Conservation (phyloP, 805 yeast genomes). For the Candida glaebosa region DNA sequence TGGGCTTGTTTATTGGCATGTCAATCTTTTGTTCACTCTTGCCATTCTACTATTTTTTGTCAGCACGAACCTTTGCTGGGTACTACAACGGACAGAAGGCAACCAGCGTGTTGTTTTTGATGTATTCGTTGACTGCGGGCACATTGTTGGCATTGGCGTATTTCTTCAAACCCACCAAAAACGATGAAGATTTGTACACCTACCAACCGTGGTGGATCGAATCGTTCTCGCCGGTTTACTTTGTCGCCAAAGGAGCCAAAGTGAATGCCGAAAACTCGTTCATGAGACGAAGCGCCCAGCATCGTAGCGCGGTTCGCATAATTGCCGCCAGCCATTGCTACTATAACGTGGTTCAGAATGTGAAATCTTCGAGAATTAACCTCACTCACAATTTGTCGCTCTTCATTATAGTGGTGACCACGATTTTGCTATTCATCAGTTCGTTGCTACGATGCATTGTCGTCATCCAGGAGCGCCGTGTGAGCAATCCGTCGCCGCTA, state of each 20-base stretch:
- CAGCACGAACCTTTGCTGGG: conserved; percentile 41
- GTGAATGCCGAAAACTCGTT: conserved; percentile 43
- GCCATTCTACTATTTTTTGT: conserved; percentile 57
- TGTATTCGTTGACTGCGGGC: conserved; percentile 54
- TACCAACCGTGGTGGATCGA: conserved; percentile 82
- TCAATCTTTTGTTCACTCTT: conserved; percentile 61
- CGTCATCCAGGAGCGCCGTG: conserved; percentile 16
- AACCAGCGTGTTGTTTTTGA: conserved; percentile 26
- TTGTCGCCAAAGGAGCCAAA: conserved; percentile 50
- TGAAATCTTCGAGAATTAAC: conserved; percentile 30
- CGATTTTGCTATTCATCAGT: conserved; percentile 46
- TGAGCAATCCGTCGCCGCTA: conserved; percentile 12
- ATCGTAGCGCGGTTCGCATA: conserved; percentile 47
- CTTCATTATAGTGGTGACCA: conserved; percentile 41
- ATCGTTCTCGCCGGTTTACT: conserved; percentile 56
- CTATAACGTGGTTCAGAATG: conserved; percentile 28
- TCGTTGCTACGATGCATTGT: conserved; percentile 39
- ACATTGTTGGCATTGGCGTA: conserved; percentile 49
- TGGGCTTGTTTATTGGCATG: conserved; percentile 59
- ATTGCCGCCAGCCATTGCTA: conserved; percentile 50
- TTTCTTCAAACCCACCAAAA: conserved; percentile 50
- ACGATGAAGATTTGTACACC: conserved; percentile 49
- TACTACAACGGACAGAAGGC: conserved; percentile 55
- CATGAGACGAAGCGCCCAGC: conserved; percentile 40
- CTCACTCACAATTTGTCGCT: conserved; percentile 51